phyloP scores from a whole-genome alignment of 2,329 filamentous ascomycete species.

The Colletotrichum phormii region DNA sequence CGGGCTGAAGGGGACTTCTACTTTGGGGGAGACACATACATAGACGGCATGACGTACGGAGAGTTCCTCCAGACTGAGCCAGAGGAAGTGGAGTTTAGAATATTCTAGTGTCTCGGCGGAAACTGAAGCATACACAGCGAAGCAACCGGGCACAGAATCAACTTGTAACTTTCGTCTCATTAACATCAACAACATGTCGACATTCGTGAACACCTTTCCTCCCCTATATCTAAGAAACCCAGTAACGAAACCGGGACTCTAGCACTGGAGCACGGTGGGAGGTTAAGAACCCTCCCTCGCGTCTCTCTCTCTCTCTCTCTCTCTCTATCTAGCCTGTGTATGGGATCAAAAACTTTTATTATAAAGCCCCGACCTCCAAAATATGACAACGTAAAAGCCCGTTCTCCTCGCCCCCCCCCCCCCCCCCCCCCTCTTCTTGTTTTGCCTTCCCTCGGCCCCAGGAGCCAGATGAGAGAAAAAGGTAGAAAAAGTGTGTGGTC shows the following conservation, averaged over 20 bases:
- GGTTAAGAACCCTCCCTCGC: no score
- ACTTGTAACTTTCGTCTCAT: constrained; percentile 1
- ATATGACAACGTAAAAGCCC: constrained; percentile 17
- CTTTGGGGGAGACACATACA: neutral
- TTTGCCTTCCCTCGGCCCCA: neutral
- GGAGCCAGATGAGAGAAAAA: neutral
- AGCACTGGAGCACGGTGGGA: neutral
- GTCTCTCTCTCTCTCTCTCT: neutral
- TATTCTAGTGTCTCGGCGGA: no score
- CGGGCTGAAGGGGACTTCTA: neutral
- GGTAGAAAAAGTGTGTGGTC: neutral
- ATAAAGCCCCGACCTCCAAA: neutral
- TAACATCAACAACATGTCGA: neutral
- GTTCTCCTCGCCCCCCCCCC: neutral
- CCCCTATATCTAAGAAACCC: neutral
- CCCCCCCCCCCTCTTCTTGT: neutral
- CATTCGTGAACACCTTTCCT: neutral
- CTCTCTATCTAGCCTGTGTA: constrained; percentile 7
- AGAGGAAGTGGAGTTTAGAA: no score
- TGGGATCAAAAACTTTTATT: constrained; percentile 9
- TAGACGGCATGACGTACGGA: neutral
- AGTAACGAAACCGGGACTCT: neutral
- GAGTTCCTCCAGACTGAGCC: neutral
- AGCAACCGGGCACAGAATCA: neutral
- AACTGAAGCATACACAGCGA: no score